Conservation (phyloP, 345 rosid species). For the Pelargonium nanum region DNA sequence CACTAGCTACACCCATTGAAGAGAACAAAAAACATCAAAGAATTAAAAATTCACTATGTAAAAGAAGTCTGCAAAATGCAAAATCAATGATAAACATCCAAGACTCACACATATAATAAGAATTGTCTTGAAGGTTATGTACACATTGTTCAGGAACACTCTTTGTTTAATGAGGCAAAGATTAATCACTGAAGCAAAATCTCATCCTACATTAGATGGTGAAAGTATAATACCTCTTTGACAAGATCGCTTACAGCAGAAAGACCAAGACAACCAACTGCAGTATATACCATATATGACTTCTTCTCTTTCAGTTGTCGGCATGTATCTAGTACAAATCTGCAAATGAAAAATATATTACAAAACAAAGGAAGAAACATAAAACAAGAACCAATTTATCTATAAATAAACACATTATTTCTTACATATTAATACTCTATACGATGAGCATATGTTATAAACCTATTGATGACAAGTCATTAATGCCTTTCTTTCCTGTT, state of each 20-base stretch:
- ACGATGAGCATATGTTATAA: too few relatives aligned
- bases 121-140: background rate
- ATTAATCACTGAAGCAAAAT: too few relatives aligned
- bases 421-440: too few relatives aligned
- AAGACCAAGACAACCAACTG: constrained; percentile 81
- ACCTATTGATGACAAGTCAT: too few relatives aligned
- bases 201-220: background rate
- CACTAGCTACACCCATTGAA: background rate
- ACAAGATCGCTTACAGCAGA: constrained; percentile 60
- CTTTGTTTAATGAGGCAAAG: too few relatives aligned
- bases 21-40: background rate
- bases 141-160: too few relatives aligned
- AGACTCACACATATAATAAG: background rate
- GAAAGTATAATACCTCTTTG: constrained; percentile 46
- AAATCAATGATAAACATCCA: background rate
- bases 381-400: too few relatives aligned
- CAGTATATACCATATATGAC: constrained; percentile 84
- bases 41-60: background rate
- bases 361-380: background rate
- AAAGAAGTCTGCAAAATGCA: background rate
- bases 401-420: too few relatives aligned
- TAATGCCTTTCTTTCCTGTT: too few relatives aligned
- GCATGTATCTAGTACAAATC: constrained; percentile 78
- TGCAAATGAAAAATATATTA: constrained; percentile 16
- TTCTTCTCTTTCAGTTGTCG: constrained; percentile 76